Evolutionary conservation across 139 green algal species (phyloP).

Genomic region (Ettlia oleoabundans): DNA sequence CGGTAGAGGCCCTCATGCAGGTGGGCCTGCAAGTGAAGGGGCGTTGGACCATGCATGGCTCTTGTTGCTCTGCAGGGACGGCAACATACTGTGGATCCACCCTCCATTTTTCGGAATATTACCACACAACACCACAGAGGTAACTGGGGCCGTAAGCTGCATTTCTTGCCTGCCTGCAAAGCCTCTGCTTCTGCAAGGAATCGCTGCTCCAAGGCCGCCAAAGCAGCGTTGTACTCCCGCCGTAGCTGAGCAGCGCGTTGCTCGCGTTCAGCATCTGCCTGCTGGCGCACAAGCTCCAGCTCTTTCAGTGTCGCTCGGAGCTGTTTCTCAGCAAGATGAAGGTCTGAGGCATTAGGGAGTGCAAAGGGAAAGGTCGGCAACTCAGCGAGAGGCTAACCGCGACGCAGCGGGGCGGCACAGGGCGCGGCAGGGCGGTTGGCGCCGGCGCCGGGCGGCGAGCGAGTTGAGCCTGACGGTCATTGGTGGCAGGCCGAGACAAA

Average conservation of each 20-base stretch:
- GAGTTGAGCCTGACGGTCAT: background rate
- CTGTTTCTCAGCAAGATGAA: background rate
- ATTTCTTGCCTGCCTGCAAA: too few species aligned
- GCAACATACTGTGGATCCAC: too few species aligned
- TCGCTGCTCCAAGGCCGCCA: background rate
- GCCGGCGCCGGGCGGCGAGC: background rate
- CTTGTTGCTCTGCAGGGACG: too few species aligned
- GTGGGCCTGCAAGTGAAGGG: background rate
- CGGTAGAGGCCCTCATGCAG: background rate
- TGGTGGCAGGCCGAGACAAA: too few species aligned
- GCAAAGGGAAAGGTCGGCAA: background rate
- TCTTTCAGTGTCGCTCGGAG: background rate
- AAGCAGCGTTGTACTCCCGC: background rate
- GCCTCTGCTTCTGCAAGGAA: background rate
- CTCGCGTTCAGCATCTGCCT: background rate
- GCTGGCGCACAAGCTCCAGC: background rate
- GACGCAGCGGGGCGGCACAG: background rate
- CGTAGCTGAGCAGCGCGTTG: background rate
- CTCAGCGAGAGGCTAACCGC: background rate
- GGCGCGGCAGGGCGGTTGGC: too few species aligned
- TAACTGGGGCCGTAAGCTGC: too few species aligned
- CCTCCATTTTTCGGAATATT: too few species aligned
- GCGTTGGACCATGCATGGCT: too few species aligned
- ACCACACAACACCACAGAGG: too few species aligned
- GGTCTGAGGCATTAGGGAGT: background rate